These are phyloP conservation scores for Corrigiola litoralis DNA, from an alignment of 179 eudicot genomes.

Conservation along the genomic window DNA sequence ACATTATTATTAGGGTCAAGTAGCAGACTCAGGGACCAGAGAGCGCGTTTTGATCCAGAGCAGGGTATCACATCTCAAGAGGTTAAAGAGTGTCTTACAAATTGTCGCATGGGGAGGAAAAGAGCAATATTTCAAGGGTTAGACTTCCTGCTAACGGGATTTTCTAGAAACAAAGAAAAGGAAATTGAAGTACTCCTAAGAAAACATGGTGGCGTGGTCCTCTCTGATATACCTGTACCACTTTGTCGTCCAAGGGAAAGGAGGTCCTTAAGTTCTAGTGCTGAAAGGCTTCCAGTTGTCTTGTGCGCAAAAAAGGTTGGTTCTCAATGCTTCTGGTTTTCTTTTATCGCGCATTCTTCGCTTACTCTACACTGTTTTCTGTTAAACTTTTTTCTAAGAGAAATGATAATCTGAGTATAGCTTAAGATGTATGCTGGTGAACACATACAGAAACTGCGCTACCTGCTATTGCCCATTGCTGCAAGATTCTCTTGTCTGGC, in stretches of 20 bases:
- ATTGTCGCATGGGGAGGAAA: conserved; percentile 29
- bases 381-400: not conserved
- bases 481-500: not conserved
- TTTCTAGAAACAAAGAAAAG: conserved; percentile 58
- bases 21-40: conserved; percentile 30
- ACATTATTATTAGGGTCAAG: conserved; percentile 31
- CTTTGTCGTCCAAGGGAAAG: conserved; percentile 38
- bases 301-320: conserved; percentile 63
- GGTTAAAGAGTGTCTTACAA: conserved; percentile 42
- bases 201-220: conserved; percentile 78
- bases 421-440: not conserved
- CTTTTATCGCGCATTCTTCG: not conserved
- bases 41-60: conserved; percentile 22
- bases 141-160: conserved; percentile 80
- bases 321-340: conserved; percentile 1
- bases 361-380: not conserved
- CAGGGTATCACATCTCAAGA: conserved; percentile 39
- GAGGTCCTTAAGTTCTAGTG: conserved; percentile 35
- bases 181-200: conserved; percentile 57
- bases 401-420: not conserved
- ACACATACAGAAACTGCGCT: not conserved
- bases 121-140: conserved; percentile 53
- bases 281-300: conserved; percentile 60
- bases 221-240: conserved; percentile 60
- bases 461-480: not conserved